Percentiles rank a stretch among this genome's conserved stretches.
Evolutionary conservation across 2,329 filamentous ascomycete species (phyloP).

Genomic region (Phialophora expanda): DNA sequence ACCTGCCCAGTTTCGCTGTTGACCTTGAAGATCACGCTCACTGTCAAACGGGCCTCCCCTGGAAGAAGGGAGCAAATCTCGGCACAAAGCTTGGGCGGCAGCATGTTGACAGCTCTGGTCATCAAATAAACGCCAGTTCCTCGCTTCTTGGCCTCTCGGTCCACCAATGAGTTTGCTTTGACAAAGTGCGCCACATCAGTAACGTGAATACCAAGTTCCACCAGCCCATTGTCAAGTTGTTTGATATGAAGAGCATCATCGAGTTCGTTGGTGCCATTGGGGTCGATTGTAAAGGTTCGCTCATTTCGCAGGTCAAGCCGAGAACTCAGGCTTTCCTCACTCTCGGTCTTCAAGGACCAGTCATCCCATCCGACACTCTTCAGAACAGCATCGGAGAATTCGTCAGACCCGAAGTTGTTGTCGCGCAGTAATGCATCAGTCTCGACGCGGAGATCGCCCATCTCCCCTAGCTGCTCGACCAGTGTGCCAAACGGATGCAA

Average conservation of each 20-base stretch:
- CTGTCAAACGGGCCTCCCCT: constrained; percentile 85
- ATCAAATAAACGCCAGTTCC: constrained; percentile 94
- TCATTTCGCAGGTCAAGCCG: constrained; percentile 91
- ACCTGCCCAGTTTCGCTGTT: constrained; percentile 80
- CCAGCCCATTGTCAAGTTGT: constrained; percentile 77
- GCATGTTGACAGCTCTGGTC: constrained; percentile 84
- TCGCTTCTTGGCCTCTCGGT: constrained; percentile 96
- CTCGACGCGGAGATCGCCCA: constrained; percentile 97
- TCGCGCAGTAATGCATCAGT: constrained; percentile 95
- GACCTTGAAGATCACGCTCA: constrained; percentile 92
- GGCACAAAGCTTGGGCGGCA: constrained; percentile 81
- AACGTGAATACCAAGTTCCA: constrained; percentile 94
- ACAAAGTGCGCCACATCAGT: constrained; percentile 96
- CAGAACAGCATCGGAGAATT: constrained; percentile 94
- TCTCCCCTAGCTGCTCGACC: constrained; percentile 93
- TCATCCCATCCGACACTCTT: constrained; percentile 91
- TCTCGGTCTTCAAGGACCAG: constrained; percentile 85
- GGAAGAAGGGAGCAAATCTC: constrained; percentile 88
- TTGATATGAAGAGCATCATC: constrained; percentile 95
- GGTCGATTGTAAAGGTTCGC: constrained; percentile 88
- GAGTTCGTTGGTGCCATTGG: constrained; percentile 83
- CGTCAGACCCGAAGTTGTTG: constrained; percentile 98
- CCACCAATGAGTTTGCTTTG: constrained; percentile 92
- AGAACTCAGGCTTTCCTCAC: constrained; percentile 71
- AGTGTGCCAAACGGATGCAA: constrained; percentile 97